Conservation (phyloP, 179 eudicot species). For the Carnegiea gigantea region DNA sequence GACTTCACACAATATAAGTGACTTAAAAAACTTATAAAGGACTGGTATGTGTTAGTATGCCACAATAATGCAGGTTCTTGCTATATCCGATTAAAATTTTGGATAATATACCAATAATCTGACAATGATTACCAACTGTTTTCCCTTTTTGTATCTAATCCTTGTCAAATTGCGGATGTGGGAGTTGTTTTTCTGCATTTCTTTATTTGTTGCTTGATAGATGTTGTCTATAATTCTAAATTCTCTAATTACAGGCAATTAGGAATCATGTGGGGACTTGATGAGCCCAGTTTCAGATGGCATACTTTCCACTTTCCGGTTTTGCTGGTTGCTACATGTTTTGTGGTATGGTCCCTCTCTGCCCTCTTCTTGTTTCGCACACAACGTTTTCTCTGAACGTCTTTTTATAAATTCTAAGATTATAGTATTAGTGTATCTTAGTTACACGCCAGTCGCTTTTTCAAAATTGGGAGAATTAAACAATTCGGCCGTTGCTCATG, state of each 20-base stretch:
- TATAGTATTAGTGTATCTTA: slow-evolving; percentile 1
- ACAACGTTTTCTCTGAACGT: not conserved
- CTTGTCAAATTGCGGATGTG: not conserved
- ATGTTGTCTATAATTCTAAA: not conserved
- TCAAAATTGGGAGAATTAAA: not conserved
- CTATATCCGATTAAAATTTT: not conserved
- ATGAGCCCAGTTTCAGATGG: slow-evolving; percentile 6
- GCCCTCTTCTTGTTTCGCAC: not conserved
- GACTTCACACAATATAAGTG: too few species aligned
- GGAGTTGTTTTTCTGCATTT: not conserved
- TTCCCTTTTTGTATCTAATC: not conserved
- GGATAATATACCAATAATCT: not conserved
- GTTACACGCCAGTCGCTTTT: not conserved
- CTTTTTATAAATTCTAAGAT: not conserved
- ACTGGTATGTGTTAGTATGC: not conserved
- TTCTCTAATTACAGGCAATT: slow-evolving; percentile 5
- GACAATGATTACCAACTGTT: not conserved
- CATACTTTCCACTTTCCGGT: slow-evolving; percentile 7
- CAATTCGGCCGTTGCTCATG: not conserved
- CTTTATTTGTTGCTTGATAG: not conserved
- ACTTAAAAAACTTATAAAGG: too few species aligned
- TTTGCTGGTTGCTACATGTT: slow-evolving; percentile 18
- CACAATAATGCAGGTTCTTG: not conserved
- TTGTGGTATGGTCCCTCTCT: slow-evolving; percentile 18
- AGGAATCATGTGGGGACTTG: slow-evolving; percentile 14